phyloP scores from a whole-genome alignment of 2,329 filamentous ascomycete genomes.

The Hawksworthiomyces lignivorus region DNA sequence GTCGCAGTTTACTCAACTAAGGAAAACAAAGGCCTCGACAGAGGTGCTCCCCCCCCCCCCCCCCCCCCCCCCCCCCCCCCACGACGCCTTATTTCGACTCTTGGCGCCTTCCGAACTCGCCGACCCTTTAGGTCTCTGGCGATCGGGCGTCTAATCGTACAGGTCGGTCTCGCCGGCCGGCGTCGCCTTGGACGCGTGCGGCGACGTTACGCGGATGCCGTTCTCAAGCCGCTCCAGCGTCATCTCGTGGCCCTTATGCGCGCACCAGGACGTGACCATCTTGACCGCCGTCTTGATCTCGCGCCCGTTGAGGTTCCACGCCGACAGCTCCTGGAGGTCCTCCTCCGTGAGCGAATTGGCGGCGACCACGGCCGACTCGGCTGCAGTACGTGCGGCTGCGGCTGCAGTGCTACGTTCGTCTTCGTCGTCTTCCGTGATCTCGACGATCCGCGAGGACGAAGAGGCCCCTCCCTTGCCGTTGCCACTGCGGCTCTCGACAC shows the following conservation, averaged over 20 bases:
- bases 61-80: background rate
- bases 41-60: too few relatives aligned
- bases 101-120: too few relatives aligned
- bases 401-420: background rate
- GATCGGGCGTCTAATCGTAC: too few relatives aligned
- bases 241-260: slow-evolving; percentile 34
- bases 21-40: too few relatives aligned
- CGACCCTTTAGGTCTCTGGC: too few relatives aligned
- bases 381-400: background rate
- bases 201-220: slow-evolving; percentile 37
- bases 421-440: background rate
- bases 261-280: slow-evolving; percentile 38
- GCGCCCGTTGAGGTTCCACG: slow-evolving; percentile 36
- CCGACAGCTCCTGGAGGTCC: slow-evolving; percentile 30
- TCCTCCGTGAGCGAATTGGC: slow-evolving; percentile 20
- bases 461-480: slow-evolving; percentile 5
- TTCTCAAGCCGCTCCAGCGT: slow-evolving; percentile 34
- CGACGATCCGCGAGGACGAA: background rate
- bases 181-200: slow-evolving; percentile 29
- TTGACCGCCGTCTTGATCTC: slow-evolving; percentile 41
- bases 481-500: slow-evolving; percentile 19
- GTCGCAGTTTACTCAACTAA: too few relatives aligned
- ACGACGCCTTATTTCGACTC: too few relatives aligned
- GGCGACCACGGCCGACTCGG: background rate
- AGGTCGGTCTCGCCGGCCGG: slow-evolving; percentile 3